Base-by-base conservation (phyloP, 768 basidiomycete species). In the Leccinum uliginosum region DNA sequence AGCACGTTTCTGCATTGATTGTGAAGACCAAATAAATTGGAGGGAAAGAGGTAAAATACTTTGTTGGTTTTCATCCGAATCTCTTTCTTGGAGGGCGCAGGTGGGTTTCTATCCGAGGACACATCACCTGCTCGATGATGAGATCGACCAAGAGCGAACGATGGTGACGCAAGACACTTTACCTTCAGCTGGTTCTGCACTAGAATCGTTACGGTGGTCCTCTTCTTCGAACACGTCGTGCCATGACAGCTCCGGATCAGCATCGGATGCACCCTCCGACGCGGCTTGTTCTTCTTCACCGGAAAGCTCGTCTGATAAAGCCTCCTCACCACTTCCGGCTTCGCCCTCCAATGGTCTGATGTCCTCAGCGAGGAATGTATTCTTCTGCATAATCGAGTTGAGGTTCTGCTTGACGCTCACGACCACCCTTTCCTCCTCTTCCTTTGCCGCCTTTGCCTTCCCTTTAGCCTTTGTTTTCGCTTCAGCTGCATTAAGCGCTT, bases 61-160 rank as follows among this genome's bases (percentile, higher is more conserved):
- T 99, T 99, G 79, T 86, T 93, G 1, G 97, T 98, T 65, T 83
- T 96, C 91, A 96, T 90, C 17, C 96, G 89, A 26, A 80, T 70
- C 62, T 81, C 88, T 71, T 91, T 92, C 67, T 71, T 76, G 15
- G 67, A 53, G 29, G 65, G 64, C 8, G 62, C 65, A 14, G 70
- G 69, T 1, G 64, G 67, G 44, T 74, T 78, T 24, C 72, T 72
- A 14, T 76, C 75, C 1, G 71, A 58, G 49, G 56, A 64, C 24
- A 57, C 61, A 26, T 68, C 67, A 59, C 66, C 78, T 71, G 26
- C 53, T 34, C 26, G 58, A 49, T 27, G 12, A 48, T 67, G n/a
- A 60, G 63, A 53, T 57, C 23, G 11, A 57, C 34, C 40, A 21
- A 46, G 15, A 15, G 9, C 14, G 19, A 19, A 35, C 12, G n/a